These are phyloP conservation scores for Cryphonectria naterciae DNA, from an alignment of 2,329 filamentous ascomycete species.

Conservation along the genomic window DNA sequence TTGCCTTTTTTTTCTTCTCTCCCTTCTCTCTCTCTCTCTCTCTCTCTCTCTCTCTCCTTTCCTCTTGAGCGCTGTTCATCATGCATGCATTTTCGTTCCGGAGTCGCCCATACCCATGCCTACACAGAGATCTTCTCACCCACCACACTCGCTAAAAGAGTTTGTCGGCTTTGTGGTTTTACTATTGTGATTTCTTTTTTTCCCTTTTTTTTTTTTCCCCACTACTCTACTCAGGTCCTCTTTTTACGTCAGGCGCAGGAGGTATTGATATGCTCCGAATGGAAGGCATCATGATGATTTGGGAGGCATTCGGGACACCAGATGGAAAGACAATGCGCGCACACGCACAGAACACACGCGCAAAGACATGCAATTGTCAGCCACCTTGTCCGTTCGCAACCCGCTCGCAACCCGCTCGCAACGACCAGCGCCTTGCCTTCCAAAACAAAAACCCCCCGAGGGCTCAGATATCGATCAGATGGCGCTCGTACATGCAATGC, in stretches of 20 bases:
- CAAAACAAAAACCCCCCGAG: too few relatives aligned
- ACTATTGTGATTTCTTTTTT: neutral
- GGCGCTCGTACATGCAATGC: too few relatives aligned
- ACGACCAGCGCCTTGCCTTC: too few relatives aligned
- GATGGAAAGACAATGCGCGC: neutral
- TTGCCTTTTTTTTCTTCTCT: too few relatives aligned
- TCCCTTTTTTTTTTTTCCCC: neutral
- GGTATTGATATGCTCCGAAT: neutral
- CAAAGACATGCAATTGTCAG: neutral
- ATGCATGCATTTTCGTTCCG: constrained; percentile 16
- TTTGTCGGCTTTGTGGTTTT: neutral
- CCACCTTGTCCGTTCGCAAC: neutral
- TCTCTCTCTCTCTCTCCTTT: too few relatives aligned
- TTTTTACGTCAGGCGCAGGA: constrained; percentile 21
- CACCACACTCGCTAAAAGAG: constrained; percentile 27
- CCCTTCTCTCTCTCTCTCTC: too few relatives aligned
- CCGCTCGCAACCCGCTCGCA: too few relatives aligned
- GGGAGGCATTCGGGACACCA: neutral
- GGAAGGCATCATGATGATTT: neutral
- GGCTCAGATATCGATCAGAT: too few relatives aligned
- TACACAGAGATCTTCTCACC: constrained; percentile 19
- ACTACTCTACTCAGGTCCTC: neutral
- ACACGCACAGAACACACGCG: neutral
- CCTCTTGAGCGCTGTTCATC: constrained; percentile 15
- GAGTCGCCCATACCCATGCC: constrained; percentile 7